Evolutionary conservation across 1,284 basidiomycete species (phyloP).

Genomic region (Leccinum insolens): DNA sequence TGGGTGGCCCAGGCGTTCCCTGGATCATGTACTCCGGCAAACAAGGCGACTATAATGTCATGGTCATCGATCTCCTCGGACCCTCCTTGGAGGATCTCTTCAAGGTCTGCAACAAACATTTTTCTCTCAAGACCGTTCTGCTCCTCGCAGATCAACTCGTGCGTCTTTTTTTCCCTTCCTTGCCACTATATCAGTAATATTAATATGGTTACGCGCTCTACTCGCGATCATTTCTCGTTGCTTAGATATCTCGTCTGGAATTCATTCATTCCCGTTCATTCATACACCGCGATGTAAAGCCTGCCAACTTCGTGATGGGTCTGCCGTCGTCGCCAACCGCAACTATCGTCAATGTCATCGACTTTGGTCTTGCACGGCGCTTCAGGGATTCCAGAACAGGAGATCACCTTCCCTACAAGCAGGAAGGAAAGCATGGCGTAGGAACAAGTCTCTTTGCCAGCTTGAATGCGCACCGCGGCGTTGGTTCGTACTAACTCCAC

Average conservation of each 20-base stretch:
- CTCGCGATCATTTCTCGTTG: slow-evolving; percentile 25
- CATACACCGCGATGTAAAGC: slow-evolving; percentile 95
- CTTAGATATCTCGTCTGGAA: slow-evolving; percentile 72
- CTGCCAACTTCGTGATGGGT: slow-evolving; percentile 91
- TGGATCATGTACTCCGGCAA: slow-evolving; percentile 96
- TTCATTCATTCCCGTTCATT: slow-evolving; percentile 75
- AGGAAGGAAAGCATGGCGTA: slow-evolving; percentile 85
- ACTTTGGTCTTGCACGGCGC: slow-evolving; percentile 97
- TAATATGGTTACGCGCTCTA: slow-evolving; percentile 13
- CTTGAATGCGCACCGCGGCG: slow-evolving; percentile 92
- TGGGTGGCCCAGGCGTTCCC: slow-evolving; percentile 92
- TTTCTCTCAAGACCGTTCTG: slow-evolving; percentile 91
- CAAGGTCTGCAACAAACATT: slow-evolving; percentile 93
- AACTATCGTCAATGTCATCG: slow-evolving; percentile 86
- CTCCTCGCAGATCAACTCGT: slow-evolving; percentile 92
- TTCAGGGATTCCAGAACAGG: slow-evolving; percentile 88
- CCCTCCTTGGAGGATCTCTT: slow-evolving; percentile 94
- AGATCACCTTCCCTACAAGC: slow-evolving; percentile 89
- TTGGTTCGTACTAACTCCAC: slow-evolving; percentile 52
- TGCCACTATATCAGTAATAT: slow-evolving; percentile 1
- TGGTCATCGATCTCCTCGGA: slow-evolving; percentile 95
- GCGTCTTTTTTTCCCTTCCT: slow-evolving; percentile 32
- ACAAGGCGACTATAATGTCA: slow-evolving; percentile 95
- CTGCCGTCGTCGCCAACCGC: slow-evolving; percentile 48
- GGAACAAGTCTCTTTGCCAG: slow-evolving; percentile 95